A percentile compares a stretch with the other conserved stretches of the same genome.
Conservation (phyloP, 2,329 filamentous ascomycete species). For the Colletotrichum kahawae region DNA sequence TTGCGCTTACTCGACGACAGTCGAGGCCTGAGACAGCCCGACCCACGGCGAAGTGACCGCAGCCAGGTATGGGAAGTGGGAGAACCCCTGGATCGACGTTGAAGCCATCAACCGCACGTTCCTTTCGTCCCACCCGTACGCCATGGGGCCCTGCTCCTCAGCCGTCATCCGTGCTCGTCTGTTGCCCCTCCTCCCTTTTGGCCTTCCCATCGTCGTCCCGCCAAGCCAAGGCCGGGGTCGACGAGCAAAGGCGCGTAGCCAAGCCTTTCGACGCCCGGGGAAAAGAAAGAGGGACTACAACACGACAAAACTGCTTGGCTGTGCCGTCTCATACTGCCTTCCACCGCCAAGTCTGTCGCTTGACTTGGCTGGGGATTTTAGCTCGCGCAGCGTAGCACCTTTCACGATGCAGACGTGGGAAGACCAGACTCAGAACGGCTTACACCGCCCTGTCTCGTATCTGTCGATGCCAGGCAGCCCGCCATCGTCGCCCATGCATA, state of each 20-base stretch:
- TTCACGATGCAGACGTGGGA: background rate
- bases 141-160: background rate
- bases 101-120: background rate
- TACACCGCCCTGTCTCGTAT: background rate
- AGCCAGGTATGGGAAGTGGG: background rate
- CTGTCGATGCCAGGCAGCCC: background rate
- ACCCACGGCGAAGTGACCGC: background rate
- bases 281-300: background rate
- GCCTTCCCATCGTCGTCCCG: background rate
- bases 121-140: background rate
- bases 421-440: background rate
- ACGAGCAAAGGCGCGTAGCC: background rate
- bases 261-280: background rate
- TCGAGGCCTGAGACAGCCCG: background rate
- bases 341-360: background rate
- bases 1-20: background rate
- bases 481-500: background rate
- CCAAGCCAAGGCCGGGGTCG: background rate
- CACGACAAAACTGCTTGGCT: constrained; percentile 1
- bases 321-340: background rate
- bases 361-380: background rate
- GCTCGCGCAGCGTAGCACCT: background rate
- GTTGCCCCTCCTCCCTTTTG: background rate
- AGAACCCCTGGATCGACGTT: background rate
- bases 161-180: background rate